These are phyloP conservation scores for Suillus ampliporus DNA, from an alignment of 768 basidiomycete genomes.

Conservation along the genomic window DNA sequence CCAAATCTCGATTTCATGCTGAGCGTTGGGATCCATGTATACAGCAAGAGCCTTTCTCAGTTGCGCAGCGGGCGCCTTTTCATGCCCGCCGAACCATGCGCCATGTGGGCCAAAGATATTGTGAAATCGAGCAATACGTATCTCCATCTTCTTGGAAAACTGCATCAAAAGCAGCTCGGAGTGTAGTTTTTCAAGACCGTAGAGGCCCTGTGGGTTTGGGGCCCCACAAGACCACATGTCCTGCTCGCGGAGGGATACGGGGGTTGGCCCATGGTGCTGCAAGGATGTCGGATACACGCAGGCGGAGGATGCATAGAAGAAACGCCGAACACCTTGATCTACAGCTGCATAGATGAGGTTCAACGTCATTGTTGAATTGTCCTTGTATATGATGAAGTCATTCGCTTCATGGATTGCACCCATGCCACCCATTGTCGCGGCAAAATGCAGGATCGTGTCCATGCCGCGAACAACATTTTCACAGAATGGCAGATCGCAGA, in stretches of 20 bases:
- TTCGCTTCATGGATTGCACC: constrained; percentile 60
- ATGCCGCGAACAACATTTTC: constrained; percentile 44
- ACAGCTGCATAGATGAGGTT: constrained; percentile 50
- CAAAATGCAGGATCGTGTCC: constrained; percentile 57
- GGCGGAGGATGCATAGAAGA: constrained; percentile 64
- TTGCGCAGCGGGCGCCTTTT: constrained; percentile 64
- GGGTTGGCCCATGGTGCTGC: constrained; percentile 38
- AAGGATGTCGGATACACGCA: constrained; percentile 59
- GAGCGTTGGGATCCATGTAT: constrained; percentile 10
- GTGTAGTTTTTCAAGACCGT: constrained; percentile 62
- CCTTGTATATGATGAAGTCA: constrained; percentile 51
- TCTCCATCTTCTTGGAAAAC: constrained; percentile 36
- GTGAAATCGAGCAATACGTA: constrained; percentile 61
- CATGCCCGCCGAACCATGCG: constrained; percentile 57
- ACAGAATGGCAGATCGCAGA: constrained; percentile 50
- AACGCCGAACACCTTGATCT: constrained; percentile 44
- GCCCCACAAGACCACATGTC: constrained; percentile 47
- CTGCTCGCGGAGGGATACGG: constrained; percentile 51
- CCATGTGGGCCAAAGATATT: constrained; percentile 63
- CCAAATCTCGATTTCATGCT: constrained; percentile 55
- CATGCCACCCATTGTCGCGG: constrained; percentile 71
- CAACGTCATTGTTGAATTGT: constrained; percentile 56
- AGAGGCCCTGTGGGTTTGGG: constrained; percentile 58
- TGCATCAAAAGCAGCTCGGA: constrained; percentile 52
- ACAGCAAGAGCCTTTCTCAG: constrained; percentile 55